Percentiles rank a stretch among this genome's conserved stretches.
Evolutionary conservation across 306 rosid genomes (phyloP).

Genomic region (Quercus aquifolioides): DNA sequence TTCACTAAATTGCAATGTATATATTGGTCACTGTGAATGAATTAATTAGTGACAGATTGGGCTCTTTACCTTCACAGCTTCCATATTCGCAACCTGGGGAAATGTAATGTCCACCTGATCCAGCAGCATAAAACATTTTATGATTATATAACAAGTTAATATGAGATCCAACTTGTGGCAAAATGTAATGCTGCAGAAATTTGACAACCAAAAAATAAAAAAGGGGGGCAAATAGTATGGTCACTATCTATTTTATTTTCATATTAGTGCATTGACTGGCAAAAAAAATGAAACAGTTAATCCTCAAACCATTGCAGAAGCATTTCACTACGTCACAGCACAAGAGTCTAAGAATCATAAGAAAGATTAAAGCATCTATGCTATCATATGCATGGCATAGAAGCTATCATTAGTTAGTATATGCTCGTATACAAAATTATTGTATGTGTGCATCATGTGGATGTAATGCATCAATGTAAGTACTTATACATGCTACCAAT

Average conservation of each 20-base stretch:
- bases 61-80: constrained; percentile 49
- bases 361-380: neutral
- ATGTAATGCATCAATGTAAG: neutral
- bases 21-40: neutral
- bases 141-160: constrained; percentile 10
- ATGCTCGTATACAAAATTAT: neutral
- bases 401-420: neutral
- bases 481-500: neutral
- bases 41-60: neutral
- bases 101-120: constrained; percentile 58
- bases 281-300: neutral
- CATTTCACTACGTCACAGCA: neutral
- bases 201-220: neutral
- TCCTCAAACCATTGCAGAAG: neutral
- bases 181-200: constrained; percentile 13
- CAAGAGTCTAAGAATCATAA: neutral
- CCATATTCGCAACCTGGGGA: constrained; percentile 49
- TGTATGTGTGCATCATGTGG: neutral
- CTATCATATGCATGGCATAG: neutral
- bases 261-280: constrained; percentile 6
- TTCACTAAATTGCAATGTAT: neutral
- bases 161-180: constrained; percentile 11
- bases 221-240: neutral
- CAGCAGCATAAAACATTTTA: constrained; percentile 40
- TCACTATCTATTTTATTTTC: constrained; percentile 1